Base-by-base conservation (phyloP, 768 basidiomycete species). In the Ephemerocybe angulata region DNA sequence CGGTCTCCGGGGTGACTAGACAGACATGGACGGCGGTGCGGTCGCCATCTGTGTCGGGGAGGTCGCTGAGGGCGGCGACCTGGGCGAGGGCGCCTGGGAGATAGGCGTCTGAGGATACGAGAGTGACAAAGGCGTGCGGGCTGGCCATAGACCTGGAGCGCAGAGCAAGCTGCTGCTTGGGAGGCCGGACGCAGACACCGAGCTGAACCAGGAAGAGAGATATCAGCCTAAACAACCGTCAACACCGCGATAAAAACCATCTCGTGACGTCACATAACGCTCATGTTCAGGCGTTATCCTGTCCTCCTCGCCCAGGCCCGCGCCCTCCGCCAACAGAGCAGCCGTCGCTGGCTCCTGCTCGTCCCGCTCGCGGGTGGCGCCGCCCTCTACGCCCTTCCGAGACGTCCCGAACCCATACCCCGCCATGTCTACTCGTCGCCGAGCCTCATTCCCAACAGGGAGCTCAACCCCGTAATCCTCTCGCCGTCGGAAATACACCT, bases 1-100 rank as follows among this genome's bases (percentile, higher is more conserved):
- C 86, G 0, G 90, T 87, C 67, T 97, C 93, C 50, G 97, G 97
- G 25, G 96, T 96, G 57, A 96, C 92, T 40, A 99, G 74, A 72
- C 93, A 97, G 57, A 94, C 86, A 13, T 22, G 83, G 71, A 7
- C 85, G 82, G 40, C 72, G 70, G 17, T 82, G 77, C 21, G 37
- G 47, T 49, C 37, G 24, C 52, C 38, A 3, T 53, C 33, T 35
- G 46, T 15, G 15, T 41, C 38, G 64, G 95, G 93, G 38, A 92
- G 67, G 57, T 94, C 90, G 53, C 81, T 82, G 61, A 99, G 80
- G 15, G 96, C 90, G 52, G 88, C 90, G 29, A 84, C 89, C 64
- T 93, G 78, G 56, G 88, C 82, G 61, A 98, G 86, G 30, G 90
- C 94, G 52, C 97, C 97, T 30, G 93, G 92, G 50, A 98, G 86